Evolutionary conservation across 345 rosid species (phyloP).

Genomic region (Gossypioides kirkii): DNA sequence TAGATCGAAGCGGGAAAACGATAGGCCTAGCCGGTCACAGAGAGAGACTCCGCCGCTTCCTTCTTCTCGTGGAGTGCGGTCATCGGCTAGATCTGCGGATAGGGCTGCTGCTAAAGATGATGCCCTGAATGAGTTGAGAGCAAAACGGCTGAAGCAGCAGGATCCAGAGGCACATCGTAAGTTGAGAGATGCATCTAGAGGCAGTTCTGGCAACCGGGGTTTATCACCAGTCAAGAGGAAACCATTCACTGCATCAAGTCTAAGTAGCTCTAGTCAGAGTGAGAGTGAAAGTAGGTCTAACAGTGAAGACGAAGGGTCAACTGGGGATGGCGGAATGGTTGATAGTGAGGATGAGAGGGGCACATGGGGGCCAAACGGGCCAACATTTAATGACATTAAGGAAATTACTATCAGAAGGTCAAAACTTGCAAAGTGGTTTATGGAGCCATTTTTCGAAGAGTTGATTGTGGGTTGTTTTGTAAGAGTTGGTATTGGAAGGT

Average conservation of each 20-base stretch:
- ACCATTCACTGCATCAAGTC: constrained; percentile 47
- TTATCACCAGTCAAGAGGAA: constrained; percentile 69
- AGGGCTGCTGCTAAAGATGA: constrained; percentile 92
- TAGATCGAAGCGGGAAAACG: constrained; percentile 69
- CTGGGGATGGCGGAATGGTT: constrained; percentile 74
- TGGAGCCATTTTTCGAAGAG: constrained; percentile 99
- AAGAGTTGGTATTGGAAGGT: constrained; percentile 89
- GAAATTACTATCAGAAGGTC: constrained; percentile 86
- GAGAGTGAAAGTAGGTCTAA: constrained; percentile 78
- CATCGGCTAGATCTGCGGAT: constrained; percentile 91
- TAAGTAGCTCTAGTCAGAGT: constrained; percentile 86
- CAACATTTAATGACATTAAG: constrained; percentile 69
- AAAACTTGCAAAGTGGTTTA: constrained; percentile 90
- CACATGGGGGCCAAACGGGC: constrained; percentile 46
- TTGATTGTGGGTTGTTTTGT: constrained; percentile 93
- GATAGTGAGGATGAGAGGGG: constrained; percentile 92
- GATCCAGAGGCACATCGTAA: constrained; percentile 80
- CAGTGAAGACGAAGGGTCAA: constrained; percentile 84
- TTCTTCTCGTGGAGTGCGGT: constrained; percentile 64
- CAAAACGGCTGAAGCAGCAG: constrained; percentile 88
- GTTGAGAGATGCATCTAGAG: constrained; percentile 71
- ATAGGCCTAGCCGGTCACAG: constrained; percentile 49
- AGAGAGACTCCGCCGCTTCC: constrained; percentile 64
- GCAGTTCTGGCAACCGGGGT: constrained; percentile 51
- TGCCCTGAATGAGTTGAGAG: constrained; percentile 83